A percentile compares a stretch with the other conserved stretches of the same genome.
phyloP scores from a whole-genome alignment of 2,329 filamentous ascomycete genomes.

The Pseudocercospora fijiensis region DNA sequence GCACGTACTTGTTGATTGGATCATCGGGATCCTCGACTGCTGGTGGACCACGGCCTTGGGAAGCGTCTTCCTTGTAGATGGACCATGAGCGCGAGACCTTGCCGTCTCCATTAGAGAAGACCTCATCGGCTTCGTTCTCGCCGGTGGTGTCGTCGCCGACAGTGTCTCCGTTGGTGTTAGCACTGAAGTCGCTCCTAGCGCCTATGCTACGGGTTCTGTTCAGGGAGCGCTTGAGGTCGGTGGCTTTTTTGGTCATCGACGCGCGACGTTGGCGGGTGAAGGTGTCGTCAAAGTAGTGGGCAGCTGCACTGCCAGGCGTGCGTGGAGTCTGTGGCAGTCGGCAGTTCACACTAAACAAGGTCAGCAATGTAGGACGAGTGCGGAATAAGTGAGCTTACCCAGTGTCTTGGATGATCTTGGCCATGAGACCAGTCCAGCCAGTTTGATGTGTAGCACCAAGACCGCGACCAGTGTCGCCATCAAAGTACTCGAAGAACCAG shows the following conservation, averaged over 20 bases:
- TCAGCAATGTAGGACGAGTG: constrained; percentile 42
- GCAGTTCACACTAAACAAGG: constrained; percentile 67
- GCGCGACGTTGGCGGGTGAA: constrained; percentile 59
- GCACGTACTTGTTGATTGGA: constrained; percentile 78
- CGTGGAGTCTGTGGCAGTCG: constrained; percentile 90
- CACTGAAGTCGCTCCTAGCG: constrained; percentile 71
- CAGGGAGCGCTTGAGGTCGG: constrained; percentile 38
- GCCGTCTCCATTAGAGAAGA: constrained; percentile 25
- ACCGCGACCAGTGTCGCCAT: constrained; percentile 84
- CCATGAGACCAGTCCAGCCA: constrained; percentile 93
- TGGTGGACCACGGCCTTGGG: constrained; percentile 29
- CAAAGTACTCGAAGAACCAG: constrained; percentile 98
- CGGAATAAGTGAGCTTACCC: constrained; percentile 61
- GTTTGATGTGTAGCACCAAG: constrained; percentile 92
- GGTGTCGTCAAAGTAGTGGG: constrained; percentile 94
- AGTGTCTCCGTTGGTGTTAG: constrained; percentile 35
- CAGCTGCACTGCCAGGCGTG: constrained; percentile 77
- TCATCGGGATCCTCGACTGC: constrained; percentile 44
- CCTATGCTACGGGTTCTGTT: constrained; percentile 68
- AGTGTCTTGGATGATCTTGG: constrained; percentile 96
- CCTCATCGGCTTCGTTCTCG: constrained; percentile 39
- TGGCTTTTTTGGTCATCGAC: constrained; percentile 61
- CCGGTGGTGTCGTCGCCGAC: constrained; percentile 36
- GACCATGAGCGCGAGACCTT: constrained; percentile 42
- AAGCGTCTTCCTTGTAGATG: constrained; percentile 57